Conservation (phyloP, 148 eudicot species). For the Linanthus parryae region DNA sequence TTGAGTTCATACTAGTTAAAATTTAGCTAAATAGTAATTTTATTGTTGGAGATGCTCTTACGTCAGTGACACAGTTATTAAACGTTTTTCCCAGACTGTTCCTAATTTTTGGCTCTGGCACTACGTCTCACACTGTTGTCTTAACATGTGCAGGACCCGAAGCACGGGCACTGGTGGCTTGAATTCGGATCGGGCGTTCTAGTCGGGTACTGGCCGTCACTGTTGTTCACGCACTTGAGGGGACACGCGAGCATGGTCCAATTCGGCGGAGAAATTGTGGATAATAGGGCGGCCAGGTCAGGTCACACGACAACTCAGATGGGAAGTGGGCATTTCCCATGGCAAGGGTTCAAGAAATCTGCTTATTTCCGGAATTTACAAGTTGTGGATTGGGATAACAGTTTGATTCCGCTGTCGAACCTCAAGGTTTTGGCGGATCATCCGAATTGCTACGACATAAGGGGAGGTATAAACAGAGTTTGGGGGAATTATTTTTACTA, state of each 20-base stretch:
- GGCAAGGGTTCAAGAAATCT: slow-evolving; percentile 65
- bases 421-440: slow-evolving; percentile 67
- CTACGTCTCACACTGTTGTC: too few relatives aligned
- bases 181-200: slow-evolving; percentile 69
- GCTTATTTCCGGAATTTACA: slow-evolving; percentile 71
- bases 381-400: slow-evolving; percentile 77
- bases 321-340: slow-evolving; percentile 84
- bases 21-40: too few relatives aligned
- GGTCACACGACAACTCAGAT: slow-evolving; percentile 71
- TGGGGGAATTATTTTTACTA: slow-evolving; percentile 90
- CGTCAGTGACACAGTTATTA: too few relatives aligned
- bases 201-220: slow-evolving; percentile 82
- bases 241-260: slow-evolving; percentile 75
- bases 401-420: slow-evolving; percentile 43
- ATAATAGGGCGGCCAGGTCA: slow-evolving; percentile 28
- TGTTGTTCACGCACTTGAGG: slow-evolving; percentile 52
- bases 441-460: slow-evolving; percentile 69
- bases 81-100: not conserved
- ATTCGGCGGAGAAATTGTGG: slow-evolving; percentile 75
- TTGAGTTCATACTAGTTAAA: too few relatives aligned
- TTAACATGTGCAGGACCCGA: slow-evolving; percentile 48
- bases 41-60: too few relatives aligned
- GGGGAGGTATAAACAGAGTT: slow-evolving; percentile 54
- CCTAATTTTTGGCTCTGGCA: too few relatives aligned
- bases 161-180: slow-evolving; percentile 90